A percentile compares a stretch with the other conserved stretches of the same genome.
These are phyloP conservation scores for Verbascum thapsus DNA, from an alignment of 257 asterid species.

Conservation along the genomic window DNA sequence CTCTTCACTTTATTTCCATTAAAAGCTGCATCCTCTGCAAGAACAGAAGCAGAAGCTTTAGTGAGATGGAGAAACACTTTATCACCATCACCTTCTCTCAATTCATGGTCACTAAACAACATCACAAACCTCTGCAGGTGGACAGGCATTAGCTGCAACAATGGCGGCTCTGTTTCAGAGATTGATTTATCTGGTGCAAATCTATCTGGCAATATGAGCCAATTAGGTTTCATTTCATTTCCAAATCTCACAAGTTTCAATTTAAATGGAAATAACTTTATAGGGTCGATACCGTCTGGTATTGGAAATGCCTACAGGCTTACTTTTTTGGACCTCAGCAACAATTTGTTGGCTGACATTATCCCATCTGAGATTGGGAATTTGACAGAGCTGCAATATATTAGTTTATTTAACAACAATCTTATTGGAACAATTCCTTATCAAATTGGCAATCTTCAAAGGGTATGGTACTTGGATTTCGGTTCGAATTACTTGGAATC, in stretches of 20 bases:
- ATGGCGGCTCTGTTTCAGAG: constrained; percentile 41
- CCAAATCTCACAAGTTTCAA: constrained; percentile 44
- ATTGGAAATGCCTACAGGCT: constrained; percentile 57
- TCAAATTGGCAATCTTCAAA: constrained; percentile 63
- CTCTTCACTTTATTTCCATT: constrained; percentile 34
- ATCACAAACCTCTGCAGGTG: constrained; percentile 59
- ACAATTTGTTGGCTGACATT: constrained; percentile 40
- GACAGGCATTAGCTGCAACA: constrained; percentile 59
- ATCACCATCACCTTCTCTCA: constrained; percentile 38
- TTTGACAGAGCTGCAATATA: constrained; percentile 46
- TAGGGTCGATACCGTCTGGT: constrained; percentile 62
- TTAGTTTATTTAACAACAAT: constrained; percentile 58
- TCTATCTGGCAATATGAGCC: constrained; percentile 48
- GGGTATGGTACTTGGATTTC: constrained; percentile 56
- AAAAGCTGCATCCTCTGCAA: constrained; percentile 43
- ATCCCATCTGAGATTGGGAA: constrained; percentile 70
- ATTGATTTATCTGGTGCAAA: constrained; percentile 42
- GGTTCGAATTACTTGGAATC: constrained; percentile 59
- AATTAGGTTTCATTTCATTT: constrained; percentile 48
- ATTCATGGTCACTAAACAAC: constrained; percentile 62
- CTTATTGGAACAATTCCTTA: constrained; percentile 57
- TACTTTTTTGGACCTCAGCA: constrained; percentile 66
- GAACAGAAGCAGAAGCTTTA: constrained; percentile 63
- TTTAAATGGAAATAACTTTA: constrained; percentile 48
- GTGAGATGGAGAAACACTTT: constrained; percentile 59